Evolutionary conservation across 2,329 filamentous ascomycete species (phyloP).

Genomic region (Alternaria gaisen): DNA sequence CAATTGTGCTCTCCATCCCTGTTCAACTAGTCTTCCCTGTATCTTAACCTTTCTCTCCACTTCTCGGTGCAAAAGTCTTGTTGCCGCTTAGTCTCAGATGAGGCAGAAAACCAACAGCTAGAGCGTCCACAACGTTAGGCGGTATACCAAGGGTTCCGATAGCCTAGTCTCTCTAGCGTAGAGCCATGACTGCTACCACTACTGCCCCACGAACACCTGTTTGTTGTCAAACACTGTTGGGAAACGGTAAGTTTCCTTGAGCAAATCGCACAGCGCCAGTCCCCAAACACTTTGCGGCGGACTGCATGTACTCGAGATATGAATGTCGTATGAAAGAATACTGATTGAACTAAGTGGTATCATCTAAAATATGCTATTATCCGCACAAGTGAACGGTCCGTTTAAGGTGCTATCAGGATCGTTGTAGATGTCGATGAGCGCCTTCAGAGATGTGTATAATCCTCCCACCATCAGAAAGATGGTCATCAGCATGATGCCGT

Average conservation of each 20-base stretch:
- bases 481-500: slow-evolving; percentile 50
- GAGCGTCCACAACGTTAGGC: neutral
- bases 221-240: neutral
- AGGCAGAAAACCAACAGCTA: neutral
- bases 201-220: no score
- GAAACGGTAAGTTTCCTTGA: no score
- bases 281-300: neutral
- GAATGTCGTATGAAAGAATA: neutral
- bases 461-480: slow-evolving; percentile 39
- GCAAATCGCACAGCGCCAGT: neutral
- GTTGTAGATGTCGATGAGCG: slow-evolving; percentile 40
- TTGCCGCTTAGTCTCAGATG: neutral
- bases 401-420: slow-evolving; percentile 35
- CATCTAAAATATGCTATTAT: slow-evolving; percentile 41
- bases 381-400: slow-evolving; percentile 41
- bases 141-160: neutral
- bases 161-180: neutral
- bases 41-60: neutral
- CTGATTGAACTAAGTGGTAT: neutral
- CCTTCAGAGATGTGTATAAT: slow-evolving; percentile 38
- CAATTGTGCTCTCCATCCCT: neutral
- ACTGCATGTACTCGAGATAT: neutral
- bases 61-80: neutral
- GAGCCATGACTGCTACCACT: neutral
- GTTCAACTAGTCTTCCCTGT: neutral